Conservation (phyloP, 805 yeast genomes). For the Saturnispora halmiae region DNA sequence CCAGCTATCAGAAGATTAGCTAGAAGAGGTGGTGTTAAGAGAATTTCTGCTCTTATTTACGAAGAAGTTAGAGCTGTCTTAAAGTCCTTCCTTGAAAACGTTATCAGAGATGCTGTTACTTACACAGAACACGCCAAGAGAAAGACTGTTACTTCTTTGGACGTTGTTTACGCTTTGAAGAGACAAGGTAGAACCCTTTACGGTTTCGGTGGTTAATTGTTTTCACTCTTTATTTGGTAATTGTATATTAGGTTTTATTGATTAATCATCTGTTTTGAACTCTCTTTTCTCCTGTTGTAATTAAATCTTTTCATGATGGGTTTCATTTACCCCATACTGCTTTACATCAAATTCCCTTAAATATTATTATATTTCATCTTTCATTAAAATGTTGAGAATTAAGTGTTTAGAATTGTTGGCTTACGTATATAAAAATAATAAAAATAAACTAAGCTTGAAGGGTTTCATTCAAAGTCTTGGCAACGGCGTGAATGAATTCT, state of each 20-base stretch:
- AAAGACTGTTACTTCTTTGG: slow-evolving; percentile 98
- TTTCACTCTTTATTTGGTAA: slow-evolving; percentile 6
- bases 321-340: too few species aligned
- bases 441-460: slow-evolving; percentile 14
- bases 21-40: slow-evolving; percentile 99
- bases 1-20: slow-evolving; percentile 99
- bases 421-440: not conserved
- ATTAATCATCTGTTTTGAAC: not conserved
- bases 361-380: too few species aligned
- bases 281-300: not conserved
- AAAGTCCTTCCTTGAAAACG: slow-evolving; percentile 91
- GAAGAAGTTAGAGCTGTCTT: slow-evolving; percentile 98
- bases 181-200: slow-evolving; percentile 99
- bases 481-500: slow-evolving; percentile 81
- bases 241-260: slow-evolving; percentile 10
- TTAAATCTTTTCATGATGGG: too few species aligned
- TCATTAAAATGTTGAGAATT: too few species aligned
- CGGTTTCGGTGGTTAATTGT: slow-evolving; percentile 97
- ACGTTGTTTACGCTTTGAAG: slow-evolving; percentile 98
- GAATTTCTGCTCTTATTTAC: slow-evolving; percentile 97
- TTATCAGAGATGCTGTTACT: slow-evolving; percentile 98
- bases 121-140: slow-evolving; percentile 99
- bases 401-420: too few species aligned
- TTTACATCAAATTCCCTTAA: too few species aligned
- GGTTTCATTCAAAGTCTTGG: slow-evolving; percentile 42